Percentiles rank a stretch among this genome's conserved stretches.
These are phyloP conservation scores for Obelidium mucronatum DNA, from an alignment of 192 early-diverging fungal genomes.

Conservation along the genomic window DNA sequence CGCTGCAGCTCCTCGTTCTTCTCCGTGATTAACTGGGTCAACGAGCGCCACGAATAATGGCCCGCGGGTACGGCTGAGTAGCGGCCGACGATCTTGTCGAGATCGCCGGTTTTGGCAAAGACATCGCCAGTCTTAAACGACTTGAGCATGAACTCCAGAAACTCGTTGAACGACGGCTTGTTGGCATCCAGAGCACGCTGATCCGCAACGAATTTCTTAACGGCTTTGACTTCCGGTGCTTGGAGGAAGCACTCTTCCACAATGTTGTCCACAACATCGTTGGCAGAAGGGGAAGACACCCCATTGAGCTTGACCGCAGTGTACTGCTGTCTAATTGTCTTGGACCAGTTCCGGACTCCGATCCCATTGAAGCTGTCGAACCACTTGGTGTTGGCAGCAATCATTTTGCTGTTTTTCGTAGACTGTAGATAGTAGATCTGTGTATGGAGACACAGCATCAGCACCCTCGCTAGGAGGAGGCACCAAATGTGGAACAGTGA, in stretches of 20 bases:
- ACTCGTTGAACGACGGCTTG: not conserved
- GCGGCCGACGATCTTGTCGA: not conserved
- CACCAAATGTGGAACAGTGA: not conserved
- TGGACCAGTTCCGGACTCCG: not conserved
- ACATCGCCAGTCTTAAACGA: not conserved
- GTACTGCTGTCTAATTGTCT: not conserved
- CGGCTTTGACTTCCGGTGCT: not conserved
- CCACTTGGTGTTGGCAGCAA: not conserved
- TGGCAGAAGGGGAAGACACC: not conserved
- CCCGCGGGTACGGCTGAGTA: not conserved
- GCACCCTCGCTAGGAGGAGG: not conserved
- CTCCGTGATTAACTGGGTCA: not conserved
- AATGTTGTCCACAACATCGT: not conserved
- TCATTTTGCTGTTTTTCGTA: no score
- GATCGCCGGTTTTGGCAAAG: not conserved
- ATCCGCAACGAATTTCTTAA: not conserved
- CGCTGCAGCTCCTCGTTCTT: not conserved
- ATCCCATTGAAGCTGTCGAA: not conserved
- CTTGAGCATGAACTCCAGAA: not conserved
- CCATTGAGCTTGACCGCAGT: not conserved
- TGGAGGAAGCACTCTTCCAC: not conserved
- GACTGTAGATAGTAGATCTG: not conserved
- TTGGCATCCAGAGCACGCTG: not conserved
- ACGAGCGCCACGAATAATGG: not conserved
- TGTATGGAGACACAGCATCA: not conserved